Base-by-base conservation (phyloP, 352 stramenopile species). In the Phytophthora syringae region DNA sequence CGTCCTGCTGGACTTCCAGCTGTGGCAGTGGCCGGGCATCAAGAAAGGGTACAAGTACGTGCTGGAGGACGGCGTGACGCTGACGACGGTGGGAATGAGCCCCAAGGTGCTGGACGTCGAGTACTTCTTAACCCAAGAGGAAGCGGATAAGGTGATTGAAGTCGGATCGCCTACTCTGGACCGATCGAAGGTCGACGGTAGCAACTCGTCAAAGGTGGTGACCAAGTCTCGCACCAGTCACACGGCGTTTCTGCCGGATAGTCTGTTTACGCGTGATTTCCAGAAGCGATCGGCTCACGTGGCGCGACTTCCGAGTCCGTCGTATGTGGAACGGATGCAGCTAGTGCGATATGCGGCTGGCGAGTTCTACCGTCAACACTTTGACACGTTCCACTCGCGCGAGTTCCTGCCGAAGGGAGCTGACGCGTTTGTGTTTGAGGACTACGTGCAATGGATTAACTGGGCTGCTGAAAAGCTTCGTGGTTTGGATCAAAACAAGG, bases 21-120 rank as follows among this genome's bases (percentile, higher is more conserved):
- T 92, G 54, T 95, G 87, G 87, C 73, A 89, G n/a, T 95, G 87
- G 87, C 87, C 87, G 1, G 87, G 85, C 43, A 94, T 95, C 60
- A 74, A 86, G 64, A 86, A 89, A 50, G 87, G 87, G 12, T 67
- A 93, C 74, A 81, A 79, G 63, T 93, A 92, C 62, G 57, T 75
- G 24, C 58, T 95, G 22, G 85, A 92, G 39, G 76, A 91, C 44
- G 84, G 82, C 36, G 80, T 92, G 39, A 79, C 69, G 62, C 61
- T 95, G 51, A 94, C 76, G 43, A 95, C 74, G 2, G 74, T 94
- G 11, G 81, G 84, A 7, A 66, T 91, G 0, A 71, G 60, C 3
- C 87, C 87, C 5, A 92, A 94, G 52, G 87, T 95, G n/a, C 75
- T 90, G 24, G 80, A 92, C 50, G 85, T 95, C 1, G 57, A 88